Evolutionary conservation across 129 eudicot genomes (phyloP), one percentile per base, ranked within the genome.

Genomic region (Saposhnikovia divaricata): DNA sequence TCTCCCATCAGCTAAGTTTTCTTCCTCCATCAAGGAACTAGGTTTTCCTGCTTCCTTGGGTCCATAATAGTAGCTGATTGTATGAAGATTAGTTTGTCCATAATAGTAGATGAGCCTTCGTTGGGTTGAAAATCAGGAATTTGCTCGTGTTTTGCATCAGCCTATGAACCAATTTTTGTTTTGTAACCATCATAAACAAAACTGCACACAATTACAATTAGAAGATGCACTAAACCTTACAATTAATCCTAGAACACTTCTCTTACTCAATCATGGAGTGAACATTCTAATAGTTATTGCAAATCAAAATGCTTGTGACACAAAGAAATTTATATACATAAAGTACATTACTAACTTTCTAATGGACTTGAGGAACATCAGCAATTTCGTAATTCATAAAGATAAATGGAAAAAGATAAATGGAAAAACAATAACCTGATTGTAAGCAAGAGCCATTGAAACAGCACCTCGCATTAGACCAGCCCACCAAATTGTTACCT

Each of bases 381-480:
- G 14, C 34, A n/a, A 61, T 25, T 51, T 2, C 61, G 1, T 15
- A 19, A 51, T 51, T 51, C n/a, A 51, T 55, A 55, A 21, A 55
- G n/a, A n/a, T n/a, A n/a, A n/a, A n/a, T n/a, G n/a, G n/a, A 3
- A 9, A 57, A 59, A 9, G 1, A 2, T n/a, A 28, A 34, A 65
- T 6, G 15, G 53, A 39, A 74, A 70, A 82, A 50, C 75, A 74
- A 83, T 31, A 63, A 87, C 98, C 97, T 93, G 95, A 77, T 93
- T 93, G 87, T 93, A 93, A 80, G 98, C 97, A 87, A 93, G 97
- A 28, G 98, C 98, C 96, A 93, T 88, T 11, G 98, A 93, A 76
- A 93, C 98, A 47, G 98, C 97, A 55, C 98, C 98, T 80, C 98
- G 83, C 98, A 93, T 93, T 65, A 93, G 96, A 85, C 98, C 98